Percentiles rank a stretch among this genome's conserved stretches.
phyloP scores from a whole-genome alignment of 192 early-diverging fungal species.

The Gryganskiella cystojenkinii region DNA sequence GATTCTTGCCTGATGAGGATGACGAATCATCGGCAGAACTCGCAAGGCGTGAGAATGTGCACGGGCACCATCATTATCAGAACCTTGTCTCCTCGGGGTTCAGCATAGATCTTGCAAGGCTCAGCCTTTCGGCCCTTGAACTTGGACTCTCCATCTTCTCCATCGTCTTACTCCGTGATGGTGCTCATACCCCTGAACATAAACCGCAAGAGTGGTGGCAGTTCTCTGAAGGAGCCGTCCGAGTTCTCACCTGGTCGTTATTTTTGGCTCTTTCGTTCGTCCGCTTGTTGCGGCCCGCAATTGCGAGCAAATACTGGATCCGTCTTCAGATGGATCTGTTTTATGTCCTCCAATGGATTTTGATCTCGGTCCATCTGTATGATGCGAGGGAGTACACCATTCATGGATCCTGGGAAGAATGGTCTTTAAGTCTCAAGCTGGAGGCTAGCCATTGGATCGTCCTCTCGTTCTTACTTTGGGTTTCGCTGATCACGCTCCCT shows the following conservation, averaged over 20 bases:
- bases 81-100: neutral
- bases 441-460: constrained; percentile 1
- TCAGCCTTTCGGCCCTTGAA: constrained; percentile 14
- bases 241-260: constrained; percentile 20
- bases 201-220: neutral
- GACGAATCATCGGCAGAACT: no score
- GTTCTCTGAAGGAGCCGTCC: constrained; percentile 2
- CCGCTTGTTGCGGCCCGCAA: constrained; percentile 7
- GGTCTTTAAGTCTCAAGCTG: constrained; percentile 9
- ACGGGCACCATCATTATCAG: neutral
- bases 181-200: no score
- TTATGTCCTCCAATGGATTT: constrained; percentile 15
- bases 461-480: constrained; percentile 2
- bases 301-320: constrained; percentile 29
- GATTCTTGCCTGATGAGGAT: no score
- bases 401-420: neutral
- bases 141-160: constrained; percentile 15
- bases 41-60: no score
- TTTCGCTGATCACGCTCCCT: neutral
- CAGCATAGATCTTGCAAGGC: constrained; percentile 26
- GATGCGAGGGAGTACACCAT: neutral
- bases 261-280: constrained; percentile 26
- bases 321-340: constrained; percentile 27
- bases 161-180: neutral
- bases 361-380: constrained; percentile 12